Evolutionary conservation across 2,329 filamentous ascomycete genomes (phyloP), one percentile per base, ranked within the genome.

Genomic region (Phialocephala subalpina): DNA sequence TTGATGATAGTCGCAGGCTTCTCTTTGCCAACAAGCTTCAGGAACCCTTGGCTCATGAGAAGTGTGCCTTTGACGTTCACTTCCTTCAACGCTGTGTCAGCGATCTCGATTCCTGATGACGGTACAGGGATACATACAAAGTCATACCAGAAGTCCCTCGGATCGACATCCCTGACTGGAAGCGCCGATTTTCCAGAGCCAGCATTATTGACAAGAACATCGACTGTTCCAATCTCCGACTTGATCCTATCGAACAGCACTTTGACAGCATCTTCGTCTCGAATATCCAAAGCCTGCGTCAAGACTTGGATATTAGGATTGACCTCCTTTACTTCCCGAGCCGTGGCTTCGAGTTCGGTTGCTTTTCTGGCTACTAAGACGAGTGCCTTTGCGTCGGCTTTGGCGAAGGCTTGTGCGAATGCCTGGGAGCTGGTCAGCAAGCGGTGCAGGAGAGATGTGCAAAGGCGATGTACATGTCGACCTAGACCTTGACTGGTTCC

Each of bases 161-260:
- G 42, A 11, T 60, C 35, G 2, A 58, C 36, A 35, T 67, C 64
- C 16, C 49, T 63, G 29, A 63, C 40, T 8, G 64, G 56, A 8
- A 58, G 29, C 6, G 57, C 60, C 7, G 60, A 63, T 25, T 49
- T 49, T 8, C 45, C 45, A 22, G 45, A 49, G 2, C 49, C 64
- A 35, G 69, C 65, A 59, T 71, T 70, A 36, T 69, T 70, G 18
- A 68, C 40, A n/a, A 89, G 77, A n/a, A 87, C 78, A 74, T 89
- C 86, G n/a, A 86, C 73, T 18, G 78, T 77, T 35, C 80, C 80
- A 67, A 83, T 84, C 61, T 59, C 55, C 27, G 29, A 27, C 29
- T 65, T 64, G n/a, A 70, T 60, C 25, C 77, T 57, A 22, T 33
- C 38, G 35, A 57, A 73, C 14, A 67, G 40, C 5, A n/a, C 62